These are phyloP conservation scores for Stagonosporopsis chrysanthemi DNA, from an alignment of 2,329 filamentous ascomycete species.

Conservation along the genomic window DNA sequence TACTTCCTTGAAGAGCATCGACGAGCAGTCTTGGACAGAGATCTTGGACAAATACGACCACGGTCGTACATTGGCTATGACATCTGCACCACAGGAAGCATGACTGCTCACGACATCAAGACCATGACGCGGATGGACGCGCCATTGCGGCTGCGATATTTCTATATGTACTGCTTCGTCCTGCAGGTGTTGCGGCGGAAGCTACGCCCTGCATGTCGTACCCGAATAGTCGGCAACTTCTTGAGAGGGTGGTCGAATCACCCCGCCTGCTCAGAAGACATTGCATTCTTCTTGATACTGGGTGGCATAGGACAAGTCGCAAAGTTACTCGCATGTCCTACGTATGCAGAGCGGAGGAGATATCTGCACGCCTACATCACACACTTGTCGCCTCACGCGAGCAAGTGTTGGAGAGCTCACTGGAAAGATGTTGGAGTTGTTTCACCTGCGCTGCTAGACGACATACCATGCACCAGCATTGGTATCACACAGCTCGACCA, in stretches of 20 bases:
- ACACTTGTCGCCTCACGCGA: slow-evolving; percentile 47
- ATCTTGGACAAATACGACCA: slow-evolving; percentile 45
- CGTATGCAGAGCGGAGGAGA: slow-evolving; percentile 42
- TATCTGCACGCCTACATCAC: slow-evolving; percentile 45
- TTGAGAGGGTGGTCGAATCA: slow-evolving; percentile 44
- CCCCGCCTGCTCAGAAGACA: slow-evolving; percentile 45
- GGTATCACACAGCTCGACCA: slow-evolving; percentile 48
- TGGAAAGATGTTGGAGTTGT: slow-evolving; percentile 47
- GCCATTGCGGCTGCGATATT: slow-evolving; percentile 46
- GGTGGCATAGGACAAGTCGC: slow-evolving; percentile 47
- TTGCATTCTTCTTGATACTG: slow-evolving; percentile 46
- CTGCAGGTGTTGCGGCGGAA: slow-evolving; percentile 44
- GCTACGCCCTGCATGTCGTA: slow-evolving; percentile 40
- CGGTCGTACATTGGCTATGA: slow-evolving; percentile 46
- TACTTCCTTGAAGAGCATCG: slow-evolving; percentile 49
- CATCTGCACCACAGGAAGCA: slow-evolving; percentile 42
- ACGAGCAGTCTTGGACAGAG: slow-evolving; percentile 40
- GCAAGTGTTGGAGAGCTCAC: slow-evolving; percentile 43
- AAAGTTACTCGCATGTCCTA: slow-evolving; percentile 43
- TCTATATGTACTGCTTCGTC: slow-evolving; percentile 50
- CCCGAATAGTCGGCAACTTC: slow-evolving; percentile 41
- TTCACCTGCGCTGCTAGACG: slow-evolving; percentile 45
- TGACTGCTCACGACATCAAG: slow-evolving; percentile 36
- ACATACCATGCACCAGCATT: slow-evolving; percentile 47
- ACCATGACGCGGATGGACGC: slow-evolving; percentile 44